Evolutionary conservation across 139 green algal species (phyloP).

Genomic region (Chlorella ohadii): DNA sequence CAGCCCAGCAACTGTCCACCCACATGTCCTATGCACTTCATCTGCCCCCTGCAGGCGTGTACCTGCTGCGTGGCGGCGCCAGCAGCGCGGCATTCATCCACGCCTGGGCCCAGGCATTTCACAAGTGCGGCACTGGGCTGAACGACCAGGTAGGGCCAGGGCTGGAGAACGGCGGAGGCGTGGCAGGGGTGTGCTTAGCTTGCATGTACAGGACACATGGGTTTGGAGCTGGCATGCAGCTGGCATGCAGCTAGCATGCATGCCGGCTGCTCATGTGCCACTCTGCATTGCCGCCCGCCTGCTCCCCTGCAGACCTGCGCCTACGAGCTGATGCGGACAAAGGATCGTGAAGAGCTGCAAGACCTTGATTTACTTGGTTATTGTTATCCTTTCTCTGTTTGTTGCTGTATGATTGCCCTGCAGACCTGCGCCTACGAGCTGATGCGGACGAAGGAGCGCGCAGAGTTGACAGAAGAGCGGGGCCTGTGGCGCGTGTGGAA

Average conservation of each 20-base stretch:
- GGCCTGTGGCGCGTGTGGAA: not conserved
- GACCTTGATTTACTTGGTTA: too few species aligned
- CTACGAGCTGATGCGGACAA: constrained; percentile 15
- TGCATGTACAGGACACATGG: too few species aligned
- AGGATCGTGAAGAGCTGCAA: not conserved
- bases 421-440: constrained; percentile 14
- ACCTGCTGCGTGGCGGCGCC: constrained; percentile 9
- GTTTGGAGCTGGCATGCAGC: too few species aligned
- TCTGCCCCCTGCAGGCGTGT: not conserved
- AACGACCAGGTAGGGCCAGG: constrained; percentile 5
- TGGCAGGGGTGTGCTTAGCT: too few species aligned
- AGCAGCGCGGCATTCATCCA: not conserved
- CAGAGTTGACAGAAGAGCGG: not conserved
- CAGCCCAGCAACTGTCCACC: too few species aligned
- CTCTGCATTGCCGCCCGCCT: too few species aligned
- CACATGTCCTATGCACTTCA: too few species aligned
- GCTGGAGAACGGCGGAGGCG: not conserved
- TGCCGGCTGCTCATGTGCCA: too few species aligned
- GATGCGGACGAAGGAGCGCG: not conserved
- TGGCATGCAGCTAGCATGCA: too few species aligned
- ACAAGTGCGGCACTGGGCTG: not conserved
- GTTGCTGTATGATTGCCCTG: not conserved
- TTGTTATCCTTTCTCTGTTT: too few species aligned
- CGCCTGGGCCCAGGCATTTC: not conserved
- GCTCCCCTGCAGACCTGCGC: not conserved